Evolutionary conservation across 495 filamentous ascomycete genomes (phyloP), one percentile per base, ranked within the genome.

Genomic region (Haplographium delicatum): DNA sequence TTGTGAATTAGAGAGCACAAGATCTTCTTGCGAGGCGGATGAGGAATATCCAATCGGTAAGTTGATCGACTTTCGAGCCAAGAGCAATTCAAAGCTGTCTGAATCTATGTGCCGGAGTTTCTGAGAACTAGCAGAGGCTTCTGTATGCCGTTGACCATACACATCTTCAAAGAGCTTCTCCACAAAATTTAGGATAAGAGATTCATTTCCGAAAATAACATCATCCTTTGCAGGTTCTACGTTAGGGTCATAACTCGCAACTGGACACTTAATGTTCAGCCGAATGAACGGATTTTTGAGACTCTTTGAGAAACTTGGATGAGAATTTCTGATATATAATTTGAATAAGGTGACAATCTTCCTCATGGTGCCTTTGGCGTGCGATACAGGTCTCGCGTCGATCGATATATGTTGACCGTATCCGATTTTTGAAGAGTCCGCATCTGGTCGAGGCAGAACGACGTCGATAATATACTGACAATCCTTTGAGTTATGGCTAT

Each of bases 171-270:
- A 80, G 2, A 88, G 61, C 0, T 58, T 57, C 39, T 84, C 77
- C 2, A 83, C 72, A 4, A 75, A 51, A 3, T 63, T 57, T 3
- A 63, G 24, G 1, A 63, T 27, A 16, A 57, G 23, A 38, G 16
- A 44, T 24, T 80, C 70, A 35, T 93, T 69, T 23, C 74, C 69
- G 60, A 98, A 95, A 0, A 95, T 46, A 2, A 96, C 78, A 63
- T 96, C 84, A 54, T 96, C 86, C 62, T 98, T 98, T 0, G 84
- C 78, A 0, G 91, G 90, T 59, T 97, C 90, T 44, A 97, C 74
- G 58, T 96, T 97, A 2, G 79, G 75, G 69, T 97, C 91, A 53
- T 98, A 96, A 41, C 73, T 84, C 11, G 76, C 80, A 4, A 61
- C 63, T 1, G 84, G 79, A 58, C 91, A 96, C 4, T 60, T 59